A percentile compares a stretch with the other conserved stretches of the same genome.
phyloP scores from a whole-genome alignment of 1,284 basidiomycete species.

The Tilletia indica region DNA sequence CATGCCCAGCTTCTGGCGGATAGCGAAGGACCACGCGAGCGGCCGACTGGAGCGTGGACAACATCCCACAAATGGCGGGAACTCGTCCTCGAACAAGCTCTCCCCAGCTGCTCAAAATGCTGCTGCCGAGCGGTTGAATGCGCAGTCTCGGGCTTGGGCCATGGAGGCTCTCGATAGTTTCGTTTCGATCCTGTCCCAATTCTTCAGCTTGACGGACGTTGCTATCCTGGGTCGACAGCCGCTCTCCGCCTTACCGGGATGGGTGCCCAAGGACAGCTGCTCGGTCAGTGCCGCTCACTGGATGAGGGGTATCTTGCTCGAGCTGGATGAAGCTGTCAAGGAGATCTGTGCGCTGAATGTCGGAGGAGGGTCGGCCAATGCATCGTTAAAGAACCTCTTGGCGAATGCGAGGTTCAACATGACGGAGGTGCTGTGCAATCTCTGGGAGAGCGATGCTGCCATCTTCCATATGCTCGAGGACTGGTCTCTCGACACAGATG shows the following conservation, averaged over 20 bases:
- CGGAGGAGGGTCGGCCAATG: constrained; percentile 49
- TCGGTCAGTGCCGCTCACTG: constrained; percentile 80
- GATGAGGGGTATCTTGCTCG: constrained; percentile 73
- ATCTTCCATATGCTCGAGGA: constrained; percentile 81
- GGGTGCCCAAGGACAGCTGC: constrained; percentile 74
- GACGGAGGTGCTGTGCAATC: constrained; percentile 72
- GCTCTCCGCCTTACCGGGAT: constrained; percentile 62
- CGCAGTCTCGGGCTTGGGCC: constrained; percentile 85
- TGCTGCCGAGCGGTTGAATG: constrained; percentile 67
- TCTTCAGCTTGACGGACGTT: constrained; percentile 75
- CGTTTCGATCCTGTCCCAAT: constrained; percentile 78
- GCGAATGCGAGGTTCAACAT: constrained; percentile 85
- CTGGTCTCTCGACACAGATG: constrained; percentile 68
- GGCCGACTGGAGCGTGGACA: constrained; percentile 60
- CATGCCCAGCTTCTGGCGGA: constrained; percentile 89
- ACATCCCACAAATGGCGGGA: not conserved
- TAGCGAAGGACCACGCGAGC: constrained; percentile 84
- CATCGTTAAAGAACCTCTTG: constrained; percentile 67
- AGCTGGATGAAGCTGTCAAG: constrained; percentile 79
- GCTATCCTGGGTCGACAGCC: constrained; percentile 66
- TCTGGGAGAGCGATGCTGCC: constrained; percentile 83
- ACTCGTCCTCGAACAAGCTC: not conserved
- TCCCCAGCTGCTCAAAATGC: not conserved
- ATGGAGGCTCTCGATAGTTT: constrained; percentile 85
- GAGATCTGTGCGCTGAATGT: constrained; percentile 81